Percentiles rank a stretch among this genome's conserved stretches.
Evolutionary conservation across 2,329 filamentous ascomycete genomes (phyloP).

Genomic region (Thermomyces lanuginosus): DNA sequence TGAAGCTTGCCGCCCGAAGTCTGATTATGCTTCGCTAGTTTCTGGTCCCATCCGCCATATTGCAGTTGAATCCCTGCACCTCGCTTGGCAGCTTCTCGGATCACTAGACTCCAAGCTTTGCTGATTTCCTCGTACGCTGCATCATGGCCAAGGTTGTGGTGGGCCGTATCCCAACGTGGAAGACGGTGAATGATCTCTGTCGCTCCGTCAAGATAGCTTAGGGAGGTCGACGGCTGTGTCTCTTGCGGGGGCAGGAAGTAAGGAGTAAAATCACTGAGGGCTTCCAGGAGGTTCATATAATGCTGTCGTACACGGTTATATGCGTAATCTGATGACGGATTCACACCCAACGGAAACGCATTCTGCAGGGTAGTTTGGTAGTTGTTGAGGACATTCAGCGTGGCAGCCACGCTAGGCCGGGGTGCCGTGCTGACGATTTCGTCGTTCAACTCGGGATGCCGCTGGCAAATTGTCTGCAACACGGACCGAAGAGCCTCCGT

Average conservation of each 20-base stretch:
- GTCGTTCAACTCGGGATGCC: slow-evolving; percentile 67
- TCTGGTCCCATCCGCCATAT: slow-evolving; percentile 83
- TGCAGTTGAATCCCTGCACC: slow-evolving; percentile 81
- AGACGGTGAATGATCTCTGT: slow-evolving; percentile 80
- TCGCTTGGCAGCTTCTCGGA: slow-evolving; percentile 78
- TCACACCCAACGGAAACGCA: slow-evolving; percentile 71
- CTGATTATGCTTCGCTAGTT: slow-evolving; percentile 71
- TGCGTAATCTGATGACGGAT: slow-evolving; percentile 75
- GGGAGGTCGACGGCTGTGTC: slow-evolving; percentile 61
- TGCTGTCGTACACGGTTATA: slow-evolving; percentile 83
- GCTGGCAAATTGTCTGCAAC: slow-evolving; percentile 79
- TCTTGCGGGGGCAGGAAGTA: slow-evolving; percentile 91
- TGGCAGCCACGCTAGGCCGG: slow-evolving; percentile 67
- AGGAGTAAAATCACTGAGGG: slow-evolving; percentile 82
- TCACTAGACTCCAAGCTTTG: slow-evolving; percentile 80
- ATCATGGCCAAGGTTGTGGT: slow-evolving; percentile 84
- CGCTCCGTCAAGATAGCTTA: slow-evolving; percentile 76
- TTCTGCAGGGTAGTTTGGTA: slow-evolving; percentile 66
- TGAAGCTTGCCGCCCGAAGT: slow-evolving; percentile 68
- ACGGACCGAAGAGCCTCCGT: slow-evolving; percentile 68
- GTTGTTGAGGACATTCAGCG: slow-evolving; percentile 60
- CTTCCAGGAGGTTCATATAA: slow-evolving; percentile 65
- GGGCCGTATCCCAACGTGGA: slow-evolving; percentile 76
- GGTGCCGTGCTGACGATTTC: slow-evolving; percentile 75
- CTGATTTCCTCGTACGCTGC: slow-evolving; percentile 93